Evolutionary conservation across 202 grass and related monocot species (phyloP).

Genomic region (Schoenoplectus tabernaemontani): DNA sequence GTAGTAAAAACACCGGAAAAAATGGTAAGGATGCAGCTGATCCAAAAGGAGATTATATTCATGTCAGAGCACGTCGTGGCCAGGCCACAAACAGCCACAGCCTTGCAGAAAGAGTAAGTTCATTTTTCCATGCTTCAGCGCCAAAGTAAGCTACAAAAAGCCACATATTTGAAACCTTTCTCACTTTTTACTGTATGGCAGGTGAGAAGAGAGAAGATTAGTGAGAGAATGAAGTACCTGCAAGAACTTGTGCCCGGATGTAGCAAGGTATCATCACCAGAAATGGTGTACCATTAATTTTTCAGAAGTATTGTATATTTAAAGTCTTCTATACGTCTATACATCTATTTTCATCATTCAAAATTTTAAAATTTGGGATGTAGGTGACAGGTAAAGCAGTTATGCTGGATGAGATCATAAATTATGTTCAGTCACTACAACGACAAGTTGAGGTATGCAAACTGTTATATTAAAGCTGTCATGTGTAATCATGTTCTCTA

Average conservation of each 20-base stretch:
- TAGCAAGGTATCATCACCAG: slow-evolving; percentile 51
- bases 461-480: not conserved
- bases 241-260: slow-evolving; percentile 88
- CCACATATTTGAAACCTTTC: slow-evolving; percentile 42
- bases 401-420: slow-evolving; percentile 91
- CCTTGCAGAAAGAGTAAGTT: slow-evolving; percentile 78
- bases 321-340: slow-evolving; percentile 22
- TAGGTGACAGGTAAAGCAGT: slow-evolving; percentile 82
- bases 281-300: not conserved
- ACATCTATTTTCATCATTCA: slow-evolving; percentile 8
- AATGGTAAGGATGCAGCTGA: slow-evolving; percentile 46
- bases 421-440: slow-evolving; percentile 82
- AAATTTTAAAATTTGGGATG: not conserved
- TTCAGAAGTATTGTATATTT: not conserved
- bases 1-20: slow-evolving; percentile 50
- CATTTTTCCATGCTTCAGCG: not conserved
- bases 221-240: slow-evolving; percentile 91
- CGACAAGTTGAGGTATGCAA: slow-evolving; percentile 72
- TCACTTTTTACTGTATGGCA: slow-evolving; percentile 22
- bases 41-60: slow-evolving; percentile 69
- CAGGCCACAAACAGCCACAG: slow-evolving; percentile 97
- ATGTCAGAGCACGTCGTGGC: slow-evolving; percentile 78
- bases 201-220: slow-evolving; percentile 95
- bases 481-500: not conserved
- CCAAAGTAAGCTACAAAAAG: slow-evolving; percentile 49